phyloP scores from a whole-genome alignment of 805 yeast genomes.

The Kuraishia piskuri region DNA sequence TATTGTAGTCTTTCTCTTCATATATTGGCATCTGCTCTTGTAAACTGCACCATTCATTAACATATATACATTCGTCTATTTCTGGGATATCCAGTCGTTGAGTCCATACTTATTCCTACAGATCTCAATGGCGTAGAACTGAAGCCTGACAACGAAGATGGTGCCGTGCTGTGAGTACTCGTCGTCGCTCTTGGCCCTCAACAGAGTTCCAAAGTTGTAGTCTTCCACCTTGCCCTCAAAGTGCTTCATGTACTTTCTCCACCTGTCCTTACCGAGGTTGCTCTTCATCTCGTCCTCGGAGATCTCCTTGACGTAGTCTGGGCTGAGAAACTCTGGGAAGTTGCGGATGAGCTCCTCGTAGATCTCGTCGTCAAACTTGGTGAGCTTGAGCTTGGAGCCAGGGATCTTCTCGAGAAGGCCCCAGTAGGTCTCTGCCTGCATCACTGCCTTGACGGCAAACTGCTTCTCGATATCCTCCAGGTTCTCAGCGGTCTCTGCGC shows the following conservation, averaged over 20 bases:
- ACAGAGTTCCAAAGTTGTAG: constrained; percentile 89
- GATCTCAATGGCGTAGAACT: constrained; percentile 91
- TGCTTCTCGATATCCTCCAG: constrained; percentile 94
- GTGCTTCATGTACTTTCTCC: constrained; percentile 81
- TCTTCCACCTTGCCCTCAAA: constrained; percentile 81
- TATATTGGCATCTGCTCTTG: too few species aligned
- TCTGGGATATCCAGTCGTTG: constrained; percentile 76
- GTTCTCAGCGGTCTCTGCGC: constrained; percentile 90
- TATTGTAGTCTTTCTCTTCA: too few species aligned
- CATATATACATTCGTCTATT: constrained; percentile 6
- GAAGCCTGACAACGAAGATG: constrained; percentile 86
- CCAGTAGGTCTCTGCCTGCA: constrained; percentile 95
- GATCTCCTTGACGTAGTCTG: constrained; percentile 46
- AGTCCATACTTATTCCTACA: constrained; percentile 85
- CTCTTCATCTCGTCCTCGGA: constrained; percentile 80
- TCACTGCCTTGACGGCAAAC: constrained; percentile 95
- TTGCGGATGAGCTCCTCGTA: constrained; percentile 48
- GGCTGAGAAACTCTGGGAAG: constrained; percentile 83
- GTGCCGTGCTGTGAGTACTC: constrained; percentile 83
- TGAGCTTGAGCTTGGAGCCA: constrained; percentile 72
- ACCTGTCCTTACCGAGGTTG: constrained; percentile 68
- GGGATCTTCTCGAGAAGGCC: constrained; percentile 58
- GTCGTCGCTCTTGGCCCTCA: constrained; percentile 61
- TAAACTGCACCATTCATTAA: too few species aligned
- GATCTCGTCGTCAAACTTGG: constrained; percentile 66